Evolutionary conservation across 768 basidiomycete genomes (phyloP), one percentile per base, ranked within the genome.

Genomic region (Strobilomyces dryophilus): DNA sequence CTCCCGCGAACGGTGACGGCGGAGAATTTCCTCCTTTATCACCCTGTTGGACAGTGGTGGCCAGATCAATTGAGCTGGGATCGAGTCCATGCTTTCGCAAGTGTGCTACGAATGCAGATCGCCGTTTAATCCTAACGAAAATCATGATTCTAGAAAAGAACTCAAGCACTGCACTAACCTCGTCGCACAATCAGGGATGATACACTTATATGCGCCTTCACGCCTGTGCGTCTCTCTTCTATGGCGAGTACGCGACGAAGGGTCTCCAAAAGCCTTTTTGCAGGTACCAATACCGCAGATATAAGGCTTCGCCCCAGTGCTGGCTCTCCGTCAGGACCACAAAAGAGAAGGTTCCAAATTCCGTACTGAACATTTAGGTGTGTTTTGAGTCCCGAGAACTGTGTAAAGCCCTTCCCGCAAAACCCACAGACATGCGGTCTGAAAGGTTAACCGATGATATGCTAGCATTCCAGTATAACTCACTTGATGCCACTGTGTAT

Each of bases 341-440:
- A 34, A 14, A 44, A 11, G 26, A 32, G 20, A 20, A n/a, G 31
- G 53, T 14, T 24, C 37, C 12, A 49, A 55, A 49, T 24, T 12
- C 66, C 84, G 54, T 67, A 89, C 88, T 89, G 88, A 18, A 73
- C 73, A 53, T 88, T 89, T 48, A 56, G 51, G 56, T 89, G 88
- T 2, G 81, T 84, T 56, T 79, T 81, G 48, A 89, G 70, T 2
- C 79, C 82, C 3, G 81, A 80, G 40, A 61, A 67, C 66, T 89
- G 87, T 9, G 79, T 66, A 62, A 89, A 89, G 1, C 61, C 58
- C 62, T 79, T 84, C 5, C 66, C 66, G 60, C 87, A 89, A 6
- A 65, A 61, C 37, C 62, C 55, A 61, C 87, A 89, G 3, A 61
- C 51, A 54, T 81, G 72, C 7, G 78, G 79, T 47, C 87, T 87